Evolutionary conservation across 2,329 filamentous ascomycete genomes (phyloP).

Genomic region (Cordyceps militaris): DNA sequence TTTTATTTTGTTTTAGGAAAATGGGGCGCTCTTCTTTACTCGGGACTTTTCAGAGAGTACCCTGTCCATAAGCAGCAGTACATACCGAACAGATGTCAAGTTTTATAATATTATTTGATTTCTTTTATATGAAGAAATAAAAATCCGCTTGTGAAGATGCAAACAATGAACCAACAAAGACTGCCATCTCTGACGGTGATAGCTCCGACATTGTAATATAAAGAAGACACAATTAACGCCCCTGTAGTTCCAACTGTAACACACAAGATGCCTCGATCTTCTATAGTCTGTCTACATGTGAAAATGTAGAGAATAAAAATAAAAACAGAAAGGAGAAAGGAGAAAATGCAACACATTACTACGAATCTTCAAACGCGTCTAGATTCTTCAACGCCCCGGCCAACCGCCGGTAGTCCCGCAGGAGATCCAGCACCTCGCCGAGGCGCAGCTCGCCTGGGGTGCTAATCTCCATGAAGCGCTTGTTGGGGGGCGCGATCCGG

Average conservation of each 20-base stretch:
- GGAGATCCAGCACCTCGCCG: constrained; percentile 63
- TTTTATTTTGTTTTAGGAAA: neutral
- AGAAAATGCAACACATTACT: constrained; percentile 16
- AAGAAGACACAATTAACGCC: neutral
- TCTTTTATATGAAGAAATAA: neutral
- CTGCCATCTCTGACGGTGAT: neutral
- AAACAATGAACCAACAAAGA: neutral
- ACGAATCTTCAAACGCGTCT: constrained; percentile 49
- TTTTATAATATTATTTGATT: neutral
- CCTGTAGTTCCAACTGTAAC: neutral
- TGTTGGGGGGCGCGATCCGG: constrained; percentile 59
- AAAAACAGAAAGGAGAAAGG: neutral
- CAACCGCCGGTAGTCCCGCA: constrained; percentile 68
- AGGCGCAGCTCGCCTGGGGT: constrained; percentile 64
- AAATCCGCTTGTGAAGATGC: neutral
- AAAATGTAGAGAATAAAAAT: neutral
- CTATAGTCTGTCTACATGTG: neutral
- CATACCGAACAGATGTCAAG: neutral
- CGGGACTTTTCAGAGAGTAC: neutral
- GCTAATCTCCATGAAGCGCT: constrained; percentile 65
- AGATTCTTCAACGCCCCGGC: constrained; percentile 57
- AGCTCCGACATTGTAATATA: neutral
- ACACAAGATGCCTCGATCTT: neutral
- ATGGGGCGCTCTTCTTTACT: neutral
- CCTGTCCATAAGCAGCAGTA: neutral